A percentile compares a stretch with the other conserved stretches of the same genome.
These are phyloP conservation scores for Arachis stenosperma DNA, from an alignment of 306 rosid species.

Conservation along the genomic window DNA sequence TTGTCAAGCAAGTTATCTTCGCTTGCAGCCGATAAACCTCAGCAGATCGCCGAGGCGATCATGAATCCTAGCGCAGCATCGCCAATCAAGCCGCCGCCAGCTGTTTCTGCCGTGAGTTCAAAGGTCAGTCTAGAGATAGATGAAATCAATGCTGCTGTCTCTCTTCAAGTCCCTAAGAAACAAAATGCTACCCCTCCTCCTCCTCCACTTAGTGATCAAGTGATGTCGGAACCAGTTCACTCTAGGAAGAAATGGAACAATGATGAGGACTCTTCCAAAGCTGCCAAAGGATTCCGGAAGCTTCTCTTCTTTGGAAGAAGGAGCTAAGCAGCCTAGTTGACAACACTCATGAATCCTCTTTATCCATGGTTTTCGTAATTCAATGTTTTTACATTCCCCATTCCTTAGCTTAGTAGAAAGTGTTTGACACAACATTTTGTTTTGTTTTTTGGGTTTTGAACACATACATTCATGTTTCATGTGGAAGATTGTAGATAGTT, in stretches of 20 bases:
- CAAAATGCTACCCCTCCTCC: conserved; percentile 79
- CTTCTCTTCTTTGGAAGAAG: conserved; percentile 90
- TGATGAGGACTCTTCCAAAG: conserved; percentile 77
- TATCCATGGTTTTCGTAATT: conserved; percentile 37
- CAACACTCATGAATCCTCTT: conserved; percentile 16
- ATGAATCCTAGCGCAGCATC: conserved; percentile 46
- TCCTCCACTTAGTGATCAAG: conserved; percentile 57
- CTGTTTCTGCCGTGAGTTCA: conserved; percentile 42
- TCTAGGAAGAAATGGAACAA: conserved; percentile 94
- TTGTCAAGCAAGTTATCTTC: conserved; percentile 43
- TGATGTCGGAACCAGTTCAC: conserved; percentile 50
- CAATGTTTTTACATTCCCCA: conserved; percentile 25
- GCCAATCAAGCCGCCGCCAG: conserved; percentile 40
- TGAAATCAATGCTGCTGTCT: conserved; percentile 40
- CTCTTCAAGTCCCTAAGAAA: conserved; percentile 54
- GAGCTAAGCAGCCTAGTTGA: conserved; percentile 49
- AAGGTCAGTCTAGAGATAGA: conserved; percentile 46
- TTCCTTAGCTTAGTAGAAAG: conserved; percentile 33
- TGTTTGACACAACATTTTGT: conserved; percentile 38
- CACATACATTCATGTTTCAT: conserved; percentile 41
- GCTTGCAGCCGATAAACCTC: conserved; percentile 50
- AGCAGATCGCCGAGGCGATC: conserved; percentile 43
- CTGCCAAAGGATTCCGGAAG: conserved; percentile 81
- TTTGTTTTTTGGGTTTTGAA: conserved; percentile 30
- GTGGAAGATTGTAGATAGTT: conserved; percentile 48